Conservation (phyloP, 306 rosid genomes). For the Abrus precatorius region DNA sequence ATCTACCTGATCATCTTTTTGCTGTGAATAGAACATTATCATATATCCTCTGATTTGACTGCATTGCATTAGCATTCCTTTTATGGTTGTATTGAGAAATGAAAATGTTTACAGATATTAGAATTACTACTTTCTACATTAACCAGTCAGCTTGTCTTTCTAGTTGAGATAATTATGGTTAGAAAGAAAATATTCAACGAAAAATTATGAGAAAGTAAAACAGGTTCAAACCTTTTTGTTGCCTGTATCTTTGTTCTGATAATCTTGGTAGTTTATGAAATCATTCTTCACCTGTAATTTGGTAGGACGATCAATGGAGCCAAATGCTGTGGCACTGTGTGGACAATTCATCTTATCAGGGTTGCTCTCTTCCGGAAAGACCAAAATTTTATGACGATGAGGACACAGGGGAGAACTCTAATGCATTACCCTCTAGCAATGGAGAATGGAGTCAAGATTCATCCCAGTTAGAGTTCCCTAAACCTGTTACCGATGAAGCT, state of each 20-base stretch:
- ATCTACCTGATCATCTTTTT: constrained; percentile 20
- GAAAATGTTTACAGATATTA: constrained; percentile 13
- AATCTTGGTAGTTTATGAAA: constrained; percentile 32
- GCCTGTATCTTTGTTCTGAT: constrained; percentile 33
- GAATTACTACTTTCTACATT: constrained; percentile 19
- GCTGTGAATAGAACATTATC: constrained; percentile 13
- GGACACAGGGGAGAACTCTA: constrained; percentile 45
- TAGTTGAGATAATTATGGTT: constrained; percentile 23
- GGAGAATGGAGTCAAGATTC: constrained; percentile 46
- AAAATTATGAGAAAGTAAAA: constrained; percentile 3
- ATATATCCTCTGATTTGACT: constrained; percentile 25
- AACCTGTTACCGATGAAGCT: constrained; percentile 64
- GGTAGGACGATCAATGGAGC: constrained; percentile 85
- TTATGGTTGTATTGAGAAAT: constrained; percentile 17
- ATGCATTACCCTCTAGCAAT: constrained; percentile 23
- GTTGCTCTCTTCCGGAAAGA: constrained; percentile 80
- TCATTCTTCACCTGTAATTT: constrained; percentile 43
- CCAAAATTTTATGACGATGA: constrained; percentile 47
- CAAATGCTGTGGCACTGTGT: constrained; percentile 85
- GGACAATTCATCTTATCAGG: constrained; percentile 80
- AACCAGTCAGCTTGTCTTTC: constrained; percentile 20
- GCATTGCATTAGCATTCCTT: background rate
- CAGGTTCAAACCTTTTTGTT: constrained; percentile 29
- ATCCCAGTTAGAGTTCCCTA: constrained; percentile 47
- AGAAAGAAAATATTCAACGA: constrained; percentile 35